Base-by-base conservation (phyloP, 441 rosid species). In the Populus hybrid region DNA sequence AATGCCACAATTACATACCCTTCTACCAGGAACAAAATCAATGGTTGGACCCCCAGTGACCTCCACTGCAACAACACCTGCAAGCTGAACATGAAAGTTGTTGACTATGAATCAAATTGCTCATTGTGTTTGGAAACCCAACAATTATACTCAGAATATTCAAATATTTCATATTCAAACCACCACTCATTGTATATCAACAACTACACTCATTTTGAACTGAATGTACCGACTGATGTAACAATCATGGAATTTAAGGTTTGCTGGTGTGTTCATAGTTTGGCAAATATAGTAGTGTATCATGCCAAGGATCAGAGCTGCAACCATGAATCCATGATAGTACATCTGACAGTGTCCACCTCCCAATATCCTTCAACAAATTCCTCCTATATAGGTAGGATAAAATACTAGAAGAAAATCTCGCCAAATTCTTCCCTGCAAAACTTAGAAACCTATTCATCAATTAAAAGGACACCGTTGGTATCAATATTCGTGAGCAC, bases 41-140 rank as follows among this genome's bases (percentile, higher is more conserved):
- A 95, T 75, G 18, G 91, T 85, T 65, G 99, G 98, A 75, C 98
- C 98, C 80, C 99, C 98, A 78, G 98, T 93, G 77, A 93, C 86
- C 86, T 95, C 99, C 57, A 93, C 97, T 67, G 99, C 99, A 85
- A 93, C 97, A 82, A 91, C 98, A 83, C 98, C 99, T 2, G 97
- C 98, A 83, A 95, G 92, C 98, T 93, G 87, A 72, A 84, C 74
- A 21, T n/a, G 67, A 3, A 72, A 81, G 46, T 10, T 24, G 61
- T 24, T 46, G 50, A 10, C 6, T 26, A 68, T 38, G 61, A 23
- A 24, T 71, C 63, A 77, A 54, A 67, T 65, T 64, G 67, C 9
- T 30, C 28, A 61, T 70, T 36, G 1, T 76, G 10, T 6, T 40
- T 10, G 23, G 72, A 50, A 70, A 26, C 46, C 10, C 20, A 18